Conservation (phyloP, 2,329 filamentous ascomycete species). For the Amphichorda felina region DNA sequence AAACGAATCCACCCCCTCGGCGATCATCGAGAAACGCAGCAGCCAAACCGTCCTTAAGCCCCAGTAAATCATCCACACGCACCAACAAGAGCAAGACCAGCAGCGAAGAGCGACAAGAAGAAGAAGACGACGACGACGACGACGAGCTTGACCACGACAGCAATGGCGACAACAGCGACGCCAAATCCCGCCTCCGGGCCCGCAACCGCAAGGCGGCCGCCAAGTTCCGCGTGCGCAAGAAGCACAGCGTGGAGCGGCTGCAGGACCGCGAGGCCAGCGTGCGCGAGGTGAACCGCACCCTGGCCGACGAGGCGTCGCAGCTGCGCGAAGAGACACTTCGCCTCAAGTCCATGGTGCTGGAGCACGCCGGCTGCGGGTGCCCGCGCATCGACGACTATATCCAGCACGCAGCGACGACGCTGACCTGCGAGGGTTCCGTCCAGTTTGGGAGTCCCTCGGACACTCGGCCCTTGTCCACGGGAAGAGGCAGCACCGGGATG, state of each 20-base stretch:
- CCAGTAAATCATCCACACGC: no score
- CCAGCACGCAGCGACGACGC: not conserved
- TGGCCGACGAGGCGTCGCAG: not conserved
- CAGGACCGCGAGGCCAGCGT: not conserved
- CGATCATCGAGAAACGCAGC: no score
- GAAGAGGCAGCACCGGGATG: no score
- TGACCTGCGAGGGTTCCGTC: no score
- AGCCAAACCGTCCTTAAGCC: no score
- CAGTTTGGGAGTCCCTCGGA: no score
- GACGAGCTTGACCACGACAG: slow-evolving; percentile 5
- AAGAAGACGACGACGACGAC: not conserved
- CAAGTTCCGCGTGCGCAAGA: slow-evolving; percentile 1
- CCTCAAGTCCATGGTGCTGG: slow-evolving; percentile 1
- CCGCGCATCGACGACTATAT: slow-evolving; percentile 2
- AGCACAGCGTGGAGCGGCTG: not conserved
- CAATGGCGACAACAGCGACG: not conserved
- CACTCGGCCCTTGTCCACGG: no score
- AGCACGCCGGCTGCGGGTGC: slow-evolving; percentile 1
- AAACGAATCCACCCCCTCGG: no score
- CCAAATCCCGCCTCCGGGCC: not conserved
- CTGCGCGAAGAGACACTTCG: slow-evolving; percentile 1
- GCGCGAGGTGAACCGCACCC: not conserved
- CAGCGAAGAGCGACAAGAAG: not conserved
- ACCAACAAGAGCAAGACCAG: no score
- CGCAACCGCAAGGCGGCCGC: slow-evolving; percentile 3